Evolutionary conservation across 345 rosid genomes (phyloP).

Genomic region (Pelargonium nanum): DNA sequence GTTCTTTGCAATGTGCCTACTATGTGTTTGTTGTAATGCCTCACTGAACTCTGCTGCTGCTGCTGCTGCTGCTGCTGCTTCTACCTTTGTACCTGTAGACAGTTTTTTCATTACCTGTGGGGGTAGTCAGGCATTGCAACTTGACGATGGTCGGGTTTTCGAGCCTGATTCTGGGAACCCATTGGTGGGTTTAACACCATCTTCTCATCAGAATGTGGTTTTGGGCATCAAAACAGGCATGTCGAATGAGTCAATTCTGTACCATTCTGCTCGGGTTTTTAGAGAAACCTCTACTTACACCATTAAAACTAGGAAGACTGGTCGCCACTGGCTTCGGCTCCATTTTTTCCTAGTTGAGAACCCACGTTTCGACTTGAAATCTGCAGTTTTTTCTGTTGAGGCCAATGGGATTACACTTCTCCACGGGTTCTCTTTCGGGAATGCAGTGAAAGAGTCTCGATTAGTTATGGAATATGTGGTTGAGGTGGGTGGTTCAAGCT

Average conservation of each 20-base stretch:
- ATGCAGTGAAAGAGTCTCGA: constrained; percentile 2
- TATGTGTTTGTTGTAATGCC: constrained; percentile 2
- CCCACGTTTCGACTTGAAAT: constrained; percentile 8
- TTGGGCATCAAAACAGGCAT: neutral
- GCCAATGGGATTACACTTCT: constrained; percentile 16
- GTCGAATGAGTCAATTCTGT: neutral
- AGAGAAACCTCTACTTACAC: constrained; percentile 4
- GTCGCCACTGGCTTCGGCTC: constrained; percentile 15
- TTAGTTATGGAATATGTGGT: constrained; percentile 15
- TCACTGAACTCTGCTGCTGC: neutral
- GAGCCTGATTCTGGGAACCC: constrained; percentile 10
- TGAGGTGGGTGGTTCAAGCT: constrained; percentile 2
- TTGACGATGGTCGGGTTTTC: constrained; percentile 10
- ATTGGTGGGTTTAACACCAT: constrained; percentile 4
- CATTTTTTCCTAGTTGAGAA: constrained; percentile 9
- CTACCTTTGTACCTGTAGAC: constrained; percentile 10
- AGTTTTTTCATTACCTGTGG: constrained; percentile 17
- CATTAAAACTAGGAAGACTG: constrained; percentile 12
- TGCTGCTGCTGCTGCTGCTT: no score
- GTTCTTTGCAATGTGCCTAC: constrained; percentile 2
- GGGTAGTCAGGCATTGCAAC: constrained; percentile 7
- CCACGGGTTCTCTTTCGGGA: constrained; percentile 6
- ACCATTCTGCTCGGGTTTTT: constrained; percentile 15
- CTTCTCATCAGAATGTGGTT: constrained; percentile 4
- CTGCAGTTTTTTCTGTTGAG: constrained; percentile 15